Conservation (phyloP, 1,284 basidiomycete genomes). For the Apiotrichum gracile region DNA sequence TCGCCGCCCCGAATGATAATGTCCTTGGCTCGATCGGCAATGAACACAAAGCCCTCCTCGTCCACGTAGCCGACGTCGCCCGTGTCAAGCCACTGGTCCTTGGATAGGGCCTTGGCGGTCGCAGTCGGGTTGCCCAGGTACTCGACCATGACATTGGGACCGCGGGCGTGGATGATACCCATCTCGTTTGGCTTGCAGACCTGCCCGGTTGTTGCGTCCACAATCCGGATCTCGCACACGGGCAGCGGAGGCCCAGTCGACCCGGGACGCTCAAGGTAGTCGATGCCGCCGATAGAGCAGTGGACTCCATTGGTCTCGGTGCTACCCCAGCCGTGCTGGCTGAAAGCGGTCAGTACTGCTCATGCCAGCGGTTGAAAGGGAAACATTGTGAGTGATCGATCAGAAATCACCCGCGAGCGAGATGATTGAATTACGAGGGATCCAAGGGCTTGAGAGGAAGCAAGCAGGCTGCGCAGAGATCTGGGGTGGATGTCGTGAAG, state of each 20-base stretch:
- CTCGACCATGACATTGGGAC: slow-evolving; percentile 36
- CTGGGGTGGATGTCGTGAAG: too few relatives aligned
- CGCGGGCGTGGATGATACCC: slow-evolving; percentile 29
- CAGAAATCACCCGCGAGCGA: too few relatives aligned
- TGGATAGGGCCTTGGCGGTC: slow-evolving; percentile 13
- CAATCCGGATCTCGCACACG: slow-evolving; percentile 29
- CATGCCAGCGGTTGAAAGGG: too few relatives aligned
- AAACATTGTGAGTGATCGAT: too few relatives aligned
- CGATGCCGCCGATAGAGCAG: slow-evolving; percentile 29
- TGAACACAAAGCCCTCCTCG: slow-evolving; percentile 33
- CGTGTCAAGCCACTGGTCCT: slow-evolving; percentile 41
- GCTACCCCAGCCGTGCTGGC: slow-evolving; percentile 37
- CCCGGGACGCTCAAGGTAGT: slow-evolving; percentile 23
- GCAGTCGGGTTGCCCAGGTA: slow-evolving; percentile 26
- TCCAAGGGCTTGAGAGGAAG: too few relatives aligned
- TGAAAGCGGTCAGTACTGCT: neutral
- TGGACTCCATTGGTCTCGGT: slow-evolving; percentile 42
- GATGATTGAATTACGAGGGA: too few relatives aligned
- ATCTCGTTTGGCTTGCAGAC: slow-evolving; percentile 15
- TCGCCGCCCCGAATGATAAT: slow-evolving; percentile 44
- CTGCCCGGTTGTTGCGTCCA: slow-evolving; percentile 25
- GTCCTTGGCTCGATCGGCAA: slow-evolving; percentile 34
- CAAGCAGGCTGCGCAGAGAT: too few relatives aligned
- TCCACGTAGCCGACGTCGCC: slow-evolving; percentile 38
- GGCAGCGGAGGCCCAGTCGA: slow-evolving; percentile 32